Conservation (phyloP, 2,329 filamentous ascomycete genomes). For the Pochonia chlamydosporia region DNA sequence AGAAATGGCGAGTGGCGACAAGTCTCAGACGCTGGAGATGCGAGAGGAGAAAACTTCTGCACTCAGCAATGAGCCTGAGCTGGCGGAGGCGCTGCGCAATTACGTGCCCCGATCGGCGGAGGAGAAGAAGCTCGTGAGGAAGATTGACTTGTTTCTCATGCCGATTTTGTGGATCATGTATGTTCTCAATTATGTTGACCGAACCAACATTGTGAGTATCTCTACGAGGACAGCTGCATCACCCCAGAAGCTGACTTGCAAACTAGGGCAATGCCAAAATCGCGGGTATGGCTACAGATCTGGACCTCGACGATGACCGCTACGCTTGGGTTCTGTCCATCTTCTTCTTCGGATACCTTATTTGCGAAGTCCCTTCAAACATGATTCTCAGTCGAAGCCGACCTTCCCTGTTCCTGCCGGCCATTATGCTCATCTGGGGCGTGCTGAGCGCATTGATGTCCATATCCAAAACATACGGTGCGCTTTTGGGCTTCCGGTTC, state of each 20-base stretch:
- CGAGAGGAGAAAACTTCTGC: background rate
- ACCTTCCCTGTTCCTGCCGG: slow-evolving; percentile 43
- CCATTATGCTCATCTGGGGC: slow-evolving; percentile 43
- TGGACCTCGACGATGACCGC: slow-evolving; percentile 38
- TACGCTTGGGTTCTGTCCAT: slow-evolving; percentile 46
- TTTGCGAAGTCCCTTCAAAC: slow-evolving; percentile 49
- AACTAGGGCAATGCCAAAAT: slow-evolving; percentile 41
- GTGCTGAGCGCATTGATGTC: slow-evolving; percentile 39
- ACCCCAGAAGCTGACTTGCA: background rate
- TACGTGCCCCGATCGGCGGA: slow-evolving; percentile 19
- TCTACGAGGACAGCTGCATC: background rate
- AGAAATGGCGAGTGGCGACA: background rate
- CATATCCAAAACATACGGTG: slow-evolving; percentile 37
- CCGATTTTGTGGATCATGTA: slow-evolving; percentile 56
- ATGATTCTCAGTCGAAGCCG: slow-evolving; percentile 43
- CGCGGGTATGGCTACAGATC: slow-evolving; percentile 42
- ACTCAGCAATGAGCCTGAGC: slow-evolving; percentile 13
- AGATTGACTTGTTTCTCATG: slow-evolving; percentile 32
- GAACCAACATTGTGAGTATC: slow-evolving; percentile 52
- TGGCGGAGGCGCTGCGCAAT: slow-evolving; percentile 18
- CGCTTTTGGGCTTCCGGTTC: slow-evolving; percentile 38
- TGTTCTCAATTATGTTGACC: slow-evolving; percentile 52
- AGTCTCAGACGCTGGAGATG: background rate
- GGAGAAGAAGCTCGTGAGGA: slow-evolving; percentile 25
- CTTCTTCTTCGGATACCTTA: slow-evolving; percentile 48